Conservation (phyloP, 805 yeast genomes). For the Clavispora phyllophila region DNA sequence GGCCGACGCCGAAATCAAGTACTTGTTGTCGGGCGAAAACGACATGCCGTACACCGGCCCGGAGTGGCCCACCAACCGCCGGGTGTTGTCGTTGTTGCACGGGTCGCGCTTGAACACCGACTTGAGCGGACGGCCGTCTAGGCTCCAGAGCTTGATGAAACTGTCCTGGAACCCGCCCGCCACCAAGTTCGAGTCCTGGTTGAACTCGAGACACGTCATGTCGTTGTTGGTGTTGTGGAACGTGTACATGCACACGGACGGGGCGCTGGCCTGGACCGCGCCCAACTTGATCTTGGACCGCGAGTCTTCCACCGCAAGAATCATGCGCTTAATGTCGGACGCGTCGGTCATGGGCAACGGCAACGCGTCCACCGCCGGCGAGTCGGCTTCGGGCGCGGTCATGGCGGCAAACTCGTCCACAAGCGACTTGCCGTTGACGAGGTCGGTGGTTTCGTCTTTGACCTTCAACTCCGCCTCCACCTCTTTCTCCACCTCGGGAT, state of each 20-base stretch:
- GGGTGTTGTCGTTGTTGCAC: conserved; percentile 40
- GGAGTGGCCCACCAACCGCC: conserved; percentile 80
- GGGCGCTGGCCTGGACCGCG: conserved; percentile 72
- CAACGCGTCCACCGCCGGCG: conserved; percentile 68
- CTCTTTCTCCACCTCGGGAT: conserved; percentile 79
- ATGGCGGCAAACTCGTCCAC: conserved; percentile 62
- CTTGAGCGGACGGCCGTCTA: conserved; percentile 82
- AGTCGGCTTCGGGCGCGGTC: conserved; percentile 50
- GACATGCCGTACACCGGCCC: conserved; percentile 91
- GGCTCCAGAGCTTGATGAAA: conserved; percentile 84
- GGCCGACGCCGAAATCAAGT: conserved; percentile 76
- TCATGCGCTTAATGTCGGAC: conserved; percentile 72
- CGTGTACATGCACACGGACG: conserved; percentile 96
- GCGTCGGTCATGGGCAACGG: conserved; percentile 86
- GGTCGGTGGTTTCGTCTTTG: conserved; percentile 53
- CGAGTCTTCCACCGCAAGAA: conserved; percentile 75
- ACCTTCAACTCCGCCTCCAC: conserved; percentile 77
- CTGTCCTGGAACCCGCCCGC: conserved; percentile 96
- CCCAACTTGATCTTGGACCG: conserved; percentile 68
- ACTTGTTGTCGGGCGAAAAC: conserved; percentile 86
- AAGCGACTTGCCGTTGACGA: conserved; percentile 40
- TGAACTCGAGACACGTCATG: conserved; percentile 80
- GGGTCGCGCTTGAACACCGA: conserved; percentile 55
- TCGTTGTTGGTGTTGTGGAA: conserved; percentile 92
- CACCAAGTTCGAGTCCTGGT: conserved; percentile 77